These are phyloP conservation scores for Cordyceps farinosa DNA, from an alignment of 2,329 filamentous ascomycete species.

Conservation along the genomic window DNA sequence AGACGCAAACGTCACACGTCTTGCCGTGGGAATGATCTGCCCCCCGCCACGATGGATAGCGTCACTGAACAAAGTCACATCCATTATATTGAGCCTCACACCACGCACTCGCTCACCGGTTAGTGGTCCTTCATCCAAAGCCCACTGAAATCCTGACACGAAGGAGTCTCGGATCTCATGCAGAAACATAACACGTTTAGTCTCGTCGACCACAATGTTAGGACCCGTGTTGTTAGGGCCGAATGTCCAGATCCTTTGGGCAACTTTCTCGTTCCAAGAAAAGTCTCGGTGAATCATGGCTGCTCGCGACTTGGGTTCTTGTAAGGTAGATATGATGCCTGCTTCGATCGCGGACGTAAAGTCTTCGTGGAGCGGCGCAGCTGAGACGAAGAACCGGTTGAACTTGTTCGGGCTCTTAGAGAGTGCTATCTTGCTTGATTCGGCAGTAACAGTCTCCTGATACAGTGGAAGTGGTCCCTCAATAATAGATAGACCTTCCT, in stretches of 20 bases:
- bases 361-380: slow-evolving; percentile 87
- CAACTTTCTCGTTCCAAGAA: slow-evolving; percentile 99
- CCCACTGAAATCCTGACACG: slow-evolving; percentile 99
- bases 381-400: slow-evolving; percentile 98
- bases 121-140: slow-evolving; percentile 92
- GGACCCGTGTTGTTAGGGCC: slow-evolving; percentile 95
- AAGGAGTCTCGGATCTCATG: slow-evolving; percentile 99
- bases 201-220: slow-evolving; percentile 99
- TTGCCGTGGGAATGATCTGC: slow-evolving; percentile 95
- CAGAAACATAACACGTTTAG: slow-evolving; percentile 99
- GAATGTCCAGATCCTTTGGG: slow-evolving; percentile 99
- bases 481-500: slow-evolving; percentile 93
- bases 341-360: slow-evolving; percentile 83
- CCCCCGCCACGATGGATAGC: slow-evolving; percentile 99
- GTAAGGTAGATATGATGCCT: slow-evolving; percentile 88
- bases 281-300: slow-evolving; percentile 93
- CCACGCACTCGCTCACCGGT: slow-evolving; percentile 97
- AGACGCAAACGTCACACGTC: slow-evolving; percentile 94
- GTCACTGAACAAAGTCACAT: slow-evolving; percentile 99
- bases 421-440: slow-evolving; percentile 90
- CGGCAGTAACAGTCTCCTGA: slow-evolving; percentile 85
- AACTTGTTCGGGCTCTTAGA: slow-evolving; percentile 99
- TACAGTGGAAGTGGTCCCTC: slow-evolving; percentile 97
- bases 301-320: slow-evolving; percentile 98
- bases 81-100: slow-evolving; percentile 96